Conservation (phyloP, 495 filamentous ascomycete genomes). For the Neurospora sp. region DNA sequence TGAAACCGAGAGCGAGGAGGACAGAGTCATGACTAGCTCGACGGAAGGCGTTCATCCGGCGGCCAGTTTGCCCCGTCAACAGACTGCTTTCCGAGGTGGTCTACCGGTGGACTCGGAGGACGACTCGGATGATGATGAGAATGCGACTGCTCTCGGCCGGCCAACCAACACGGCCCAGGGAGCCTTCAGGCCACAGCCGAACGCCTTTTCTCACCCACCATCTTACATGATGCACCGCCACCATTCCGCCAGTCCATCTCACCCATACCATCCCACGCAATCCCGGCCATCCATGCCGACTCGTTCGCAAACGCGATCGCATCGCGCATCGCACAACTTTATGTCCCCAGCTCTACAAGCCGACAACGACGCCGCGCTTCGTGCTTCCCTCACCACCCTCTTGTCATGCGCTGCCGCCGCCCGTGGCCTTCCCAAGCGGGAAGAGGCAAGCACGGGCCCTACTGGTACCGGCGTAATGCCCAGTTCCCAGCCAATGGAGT, state of each 20-base stretch:
- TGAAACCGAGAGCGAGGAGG: constrained; percentile 43
- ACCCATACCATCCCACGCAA: constrained; percentile 30
- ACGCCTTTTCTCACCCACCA: constrained; percentile 81
- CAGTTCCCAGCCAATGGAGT: constrained; percentile 41
- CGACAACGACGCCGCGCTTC: constrained; percentile 86
- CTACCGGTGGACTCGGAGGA: constrained; percentile 14
- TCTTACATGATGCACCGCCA: constrained; percentile 41
- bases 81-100: constrained; percentile 6
- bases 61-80: constrained; percentile 10
- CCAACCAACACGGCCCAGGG: constrained; percentile 33
- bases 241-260: constrained; percentile 30
- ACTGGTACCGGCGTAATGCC: constrained; percentile 26
- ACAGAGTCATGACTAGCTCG: constrained; percentile 74
- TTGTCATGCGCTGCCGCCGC: constrained; percentile 87
- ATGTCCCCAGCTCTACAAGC: constrained; percentile 69
- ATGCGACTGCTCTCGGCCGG: constrained; percentile 65
- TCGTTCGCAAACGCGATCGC: constrained; percentile 30
- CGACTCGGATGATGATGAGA: constrained; percentile 56
- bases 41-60: constrained; percentile 56
- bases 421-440: constrained; percentile 61
- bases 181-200: constrained; percentile 75
- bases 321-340: constrained; percentile 45
- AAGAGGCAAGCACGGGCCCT: constrained; percentile 22
- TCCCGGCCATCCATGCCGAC: constrained; percentile 29
- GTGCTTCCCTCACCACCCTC: constrained; percentile 88